Evolutionary conservation across 768 basidiomycete species (phyloP).

Genomic region (Arthromyces matolae): DNA sequence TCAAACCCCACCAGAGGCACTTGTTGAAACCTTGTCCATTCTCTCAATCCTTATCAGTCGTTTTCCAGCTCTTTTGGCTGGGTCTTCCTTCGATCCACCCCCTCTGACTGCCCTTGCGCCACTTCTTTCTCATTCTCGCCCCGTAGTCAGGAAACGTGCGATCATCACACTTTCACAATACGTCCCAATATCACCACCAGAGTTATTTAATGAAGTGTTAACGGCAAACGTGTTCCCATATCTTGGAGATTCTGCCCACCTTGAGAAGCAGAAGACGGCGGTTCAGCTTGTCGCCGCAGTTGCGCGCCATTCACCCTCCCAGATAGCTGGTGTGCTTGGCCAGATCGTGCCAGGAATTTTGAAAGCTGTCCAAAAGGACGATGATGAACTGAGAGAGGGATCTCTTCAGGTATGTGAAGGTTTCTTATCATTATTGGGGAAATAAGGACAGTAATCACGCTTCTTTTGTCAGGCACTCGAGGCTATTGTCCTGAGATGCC

Average conservation of each 20-base stretch:
- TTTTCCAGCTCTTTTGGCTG: conserved; percentile 67
- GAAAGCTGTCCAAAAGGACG: conserved; percentile 65
- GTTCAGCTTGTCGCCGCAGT: conserved; percentile 79
- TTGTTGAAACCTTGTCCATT: conserved; percentile 80
- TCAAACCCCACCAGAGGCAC: conserved; percentile 71
- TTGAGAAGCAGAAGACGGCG: conserved; percentile 74
- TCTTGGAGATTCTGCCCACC: conserved; percentile 44
- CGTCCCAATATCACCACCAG: conserved; percentile 64
- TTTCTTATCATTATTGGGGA: not conserved
- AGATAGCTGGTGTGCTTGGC: conserved; percentile 56
- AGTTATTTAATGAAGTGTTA: conserved; percentile 60
- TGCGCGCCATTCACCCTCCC: conserved; percentile 66
- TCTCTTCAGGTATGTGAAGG: conserved; percentile 57
- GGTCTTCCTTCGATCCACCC: conserved; percentile 47
- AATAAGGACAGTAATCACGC: not conserved
- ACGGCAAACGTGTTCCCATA: conserved; percentile 56
- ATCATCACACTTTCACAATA: conserved; percentile 85
- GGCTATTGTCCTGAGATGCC: conserved; percentile 77
- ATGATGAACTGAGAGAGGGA: conserved; percentile 81
- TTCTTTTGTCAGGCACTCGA: conserved; percentile 65
- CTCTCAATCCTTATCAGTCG: conserved; percentile 85
- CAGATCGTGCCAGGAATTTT: conserved; percentile 70
- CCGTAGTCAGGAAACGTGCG: conserved; percentile 90
- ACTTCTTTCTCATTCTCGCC: conserved; percentile 68
- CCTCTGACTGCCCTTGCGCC: conserved; percentile 69